These are phyloP conservation scores for Hypholoma sublateritium DNA, from an alignment of 768 basidiomycete species.

Conservation along the genomic window DNA sequence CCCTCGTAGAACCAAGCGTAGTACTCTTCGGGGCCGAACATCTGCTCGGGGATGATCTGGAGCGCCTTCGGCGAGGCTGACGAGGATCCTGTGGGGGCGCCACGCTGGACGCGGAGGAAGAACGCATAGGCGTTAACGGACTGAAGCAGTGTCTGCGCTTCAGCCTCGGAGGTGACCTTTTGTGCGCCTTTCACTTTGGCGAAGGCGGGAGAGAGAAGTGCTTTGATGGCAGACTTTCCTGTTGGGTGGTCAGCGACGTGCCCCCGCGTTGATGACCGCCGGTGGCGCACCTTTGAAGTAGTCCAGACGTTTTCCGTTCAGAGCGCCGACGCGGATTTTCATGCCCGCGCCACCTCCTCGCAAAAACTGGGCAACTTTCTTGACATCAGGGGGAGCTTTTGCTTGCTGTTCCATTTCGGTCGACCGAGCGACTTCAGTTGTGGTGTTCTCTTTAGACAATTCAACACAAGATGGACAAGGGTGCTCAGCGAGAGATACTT, in stretches of 20 bases:
- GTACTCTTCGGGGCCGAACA: constrained; percentile 77
- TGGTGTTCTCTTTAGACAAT: not conserved
- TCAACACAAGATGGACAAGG: not conserved
- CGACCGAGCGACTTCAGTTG: not conserved
- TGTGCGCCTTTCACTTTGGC: constrained; percentile 81
- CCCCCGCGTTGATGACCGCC: not conserved
- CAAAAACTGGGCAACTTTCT: constrained; percentile 83
- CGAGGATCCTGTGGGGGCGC: constrained; percentile 59
- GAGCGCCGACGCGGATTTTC: constrained; percentile 85
- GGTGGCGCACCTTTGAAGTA: constrained; percentile 89
- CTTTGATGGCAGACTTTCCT: constrained; percentile 95
- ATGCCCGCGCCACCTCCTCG: constrained; percentile 84
- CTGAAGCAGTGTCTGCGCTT: constrained; percentile 68
- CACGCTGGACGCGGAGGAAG: constrained; percentile 89
- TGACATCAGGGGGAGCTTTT: constrained; percentile 76
- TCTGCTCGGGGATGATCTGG: constrained; percentile 77
- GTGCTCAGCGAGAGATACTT: not conserved
- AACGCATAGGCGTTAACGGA: constrained; percentile 82
- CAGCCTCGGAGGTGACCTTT: constrained; percentile 69
- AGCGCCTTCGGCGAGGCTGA: constrained; percentile 78
- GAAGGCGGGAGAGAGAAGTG: constrained; percentile 90
- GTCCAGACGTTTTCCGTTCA: constrained; percentile 93
- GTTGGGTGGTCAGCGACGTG: constrained; percentile 6
- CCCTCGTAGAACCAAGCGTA: constrained; percentile 98
- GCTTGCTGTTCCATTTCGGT: constrained; percentile 66